phyloP scores from a whole-genome alignment of 2,329 filamentous ascomycete genomes.

The Neopestalotiopsis sp. region DNA sequence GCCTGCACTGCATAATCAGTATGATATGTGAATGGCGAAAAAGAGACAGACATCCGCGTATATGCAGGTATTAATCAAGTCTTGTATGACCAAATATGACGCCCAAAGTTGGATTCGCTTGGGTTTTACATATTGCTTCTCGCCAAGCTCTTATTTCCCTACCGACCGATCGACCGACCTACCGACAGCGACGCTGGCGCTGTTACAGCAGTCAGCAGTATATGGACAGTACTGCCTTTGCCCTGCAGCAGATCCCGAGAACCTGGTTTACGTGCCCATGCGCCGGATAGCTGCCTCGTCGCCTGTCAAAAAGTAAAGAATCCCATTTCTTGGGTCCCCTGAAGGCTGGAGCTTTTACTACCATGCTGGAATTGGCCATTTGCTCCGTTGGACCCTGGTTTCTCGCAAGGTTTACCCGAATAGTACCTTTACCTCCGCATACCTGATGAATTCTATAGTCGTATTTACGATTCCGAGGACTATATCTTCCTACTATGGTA shows the following conservation, averaged over 20 bases:
- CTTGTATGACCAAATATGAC: background rate
- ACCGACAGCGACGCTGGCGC: background rate
- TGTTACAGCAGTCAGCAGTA: too few relatives aligned
- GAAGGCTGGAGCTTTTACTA: background rate
- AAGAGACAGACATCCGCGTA: background rate
- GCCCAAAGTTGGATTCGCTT: background rate
- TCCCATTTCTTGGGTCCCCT: conserved; percentile 1
- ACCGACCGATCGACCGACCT: conserved; percentile 11
- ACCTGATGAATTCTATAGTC: background rate
- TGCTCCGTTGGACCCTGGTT: conserved; percentile 11
- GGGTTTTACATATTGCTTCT: background rate
- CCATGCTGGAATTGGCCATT: conserved; percentile 3
- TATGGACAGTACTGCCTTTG: background rate
- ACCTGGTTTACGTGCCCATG: conserved; percentile 22
- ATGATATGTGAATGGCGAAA: background rate
- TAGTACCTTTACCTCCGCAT: conserved; percentile 2
- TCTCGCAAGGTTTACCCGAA: conserved; percentile 21
- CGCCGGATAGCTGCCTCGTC: background rate
- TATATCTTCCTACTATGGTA: background rate
- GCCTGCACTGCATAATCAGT: background rate
- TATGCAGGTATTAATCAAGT: background rate
- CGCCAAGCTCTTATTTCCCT: background rate
- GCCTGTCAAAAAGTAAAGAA: conserved; percentile 13
- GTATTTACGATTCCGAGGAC: background rate
- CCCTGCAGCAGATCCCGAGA: conserved; percentile 29